Evolutionary conservation across 2,329 filamentous ascomycete genomes (phyloP).

Genomic region (Ceratocystis variospora): DNA sequence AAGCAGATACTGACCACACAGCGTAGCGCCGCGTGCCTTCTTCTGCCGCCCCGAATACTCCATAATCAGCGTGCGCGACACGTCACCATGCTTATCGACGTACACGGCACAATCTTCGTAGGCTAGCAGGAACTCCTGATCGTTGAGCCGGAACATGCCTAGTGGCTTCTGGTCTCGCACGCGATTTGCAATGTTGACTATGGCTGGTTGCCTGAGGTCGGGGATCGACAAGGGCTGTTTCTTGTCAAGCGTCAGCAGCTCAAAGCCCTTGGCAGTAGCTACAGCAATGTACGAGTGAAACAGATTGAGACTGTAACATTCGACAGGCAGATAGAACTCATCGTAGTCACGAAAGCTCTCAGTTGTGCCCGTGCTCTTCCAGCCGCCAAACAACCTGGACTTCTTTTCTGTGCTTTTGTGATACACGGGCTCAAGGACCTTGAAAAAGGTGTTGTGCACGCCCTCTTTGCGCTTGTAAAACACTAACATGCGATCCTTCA

Average conservation of each 20-base stretch:
- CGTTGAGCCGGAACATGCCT: slow-evolving; percentile 90
- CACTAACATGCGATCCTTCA: slow-evolving; percentile 90
- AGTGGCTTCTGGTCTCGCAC: slow-evolving; percentile 73
- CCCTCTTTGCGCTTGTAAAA: slow-evolving; percentile 96
- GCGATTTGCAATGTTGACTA: slow-evolving; percentile 71
- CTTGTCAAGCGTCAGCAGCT: slow-evolving; percentile 92
- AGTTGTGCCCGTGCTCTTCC: slow-evolving; percentile 37
- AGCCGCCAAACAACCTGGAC: slow-evolving; percentile 47
- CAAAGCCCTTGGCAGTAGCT: slow-evolving; percentile 79
- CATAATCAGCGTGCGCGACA: slow-evolving; percentile 89
- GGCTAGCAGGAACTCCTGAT: slow-evolving; percentile 81
- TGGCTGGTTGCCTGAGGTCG: slow-evolving; percentile 63
- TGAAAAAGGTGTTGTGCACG: slow-evolving; percentile 90
- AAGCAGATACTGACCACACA: slow-evolving; percentile 82
- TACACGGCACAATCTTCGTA: slow-evolving; percentile 97
- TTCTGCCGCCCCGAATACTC: slow-evolving; percentile 86
- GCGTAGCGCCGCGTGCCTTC: slow-evolving; percentile 67
- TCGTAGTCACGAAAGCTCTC: slow-evolving; percentile 98
- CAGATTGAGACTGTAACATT: slow-evolving; percentile 88
- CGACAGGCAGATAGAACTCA: slow-evolving; percentile 93
- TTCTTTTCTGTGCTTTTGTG: slow-evolving; percentile 83
- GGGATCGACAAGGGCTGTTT: slow-evolving; percentile 92
- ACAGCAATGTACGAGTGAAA: slow-evolving; percentile 93
- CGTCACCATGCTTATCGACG: slow-evolving; percentile 94
- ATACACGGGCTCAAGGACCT: slow-evolving; percentile 87